These are phyloP conservation scores for Euphrasia arctica DNA, from an alignment of 305 asterid species.

Conservation along the genomic window DNA sequence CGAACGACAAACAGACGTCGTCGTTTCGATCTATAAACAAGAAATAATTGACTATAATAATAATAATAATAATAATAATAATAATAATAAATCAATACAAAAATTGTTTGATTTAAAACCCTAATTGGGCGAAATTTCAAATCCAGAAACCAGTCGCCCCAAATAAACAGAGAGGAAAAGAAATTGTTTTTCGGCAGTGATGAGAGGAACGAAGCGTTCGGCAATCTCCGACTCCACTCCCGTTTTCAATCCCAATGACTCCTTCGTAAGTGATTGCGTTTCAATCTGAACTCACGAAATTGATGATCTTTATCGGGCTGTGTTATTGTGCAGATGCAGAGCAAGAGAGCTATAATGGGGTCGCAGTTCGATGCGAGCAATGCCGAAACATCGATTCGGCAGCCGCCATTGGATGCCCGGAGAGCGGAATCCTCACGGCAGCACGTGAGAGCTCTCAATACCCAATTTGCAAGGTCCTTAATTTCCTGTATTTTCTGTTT, in stretches of 20 bases:
- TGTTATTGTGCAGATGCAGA: slow-evolving; percentile 47
- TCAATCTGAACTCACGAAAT: not conserved
- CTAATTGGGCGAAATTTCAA: slow-evolving; percentile 25
- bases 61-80: no score
- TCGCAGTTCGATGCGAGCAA: slow-evolving; percentile 45
- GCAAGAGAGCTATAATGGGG: slow-evolving; percentile 59
- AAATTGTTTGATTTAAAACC: slow-evolving; percentile 25
- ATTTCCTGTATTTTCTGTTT: not conserved
- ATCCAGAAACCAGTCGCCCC: slow-evolving; percentile 9
- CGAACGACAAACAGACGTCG: no score
- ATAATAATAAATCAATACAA: not conserved
- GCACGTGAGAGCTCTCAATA: slow-evolving; percentile 95
- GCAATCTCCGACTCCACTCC: slow-evolving; percentile 60
- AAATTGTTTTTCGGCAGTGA: slow-evolving; percentile 23
- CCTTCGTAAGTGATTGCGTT: slow-evolving; percentile 42
- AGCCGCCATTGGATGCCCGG: slow-evolving; percentile 55
- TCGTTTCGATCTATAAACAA: not conserved
- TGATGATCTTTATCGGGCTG: slow-evolving; percentile 7
- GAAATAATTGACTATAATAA: no score
- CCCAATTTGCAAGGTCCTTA: slow-evolving; percentile 80
- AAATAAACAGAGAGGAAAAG: not conserved
- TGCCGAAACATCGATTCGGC: slow-evolving; percentile 49
- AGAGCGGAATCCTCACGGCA: slow-evolving; percentile 83
- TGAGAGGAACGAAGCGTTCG: slow-evolving; percentile 85
- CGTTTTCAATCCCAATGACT: slow-evolving; percentile 42